A percentile compares a stretch with the other conserved stretches of the same genome.
Conservation (phyloP, 2,329 filamentous ascomycete genomes). For the Fusarium buharicum region DNA sequence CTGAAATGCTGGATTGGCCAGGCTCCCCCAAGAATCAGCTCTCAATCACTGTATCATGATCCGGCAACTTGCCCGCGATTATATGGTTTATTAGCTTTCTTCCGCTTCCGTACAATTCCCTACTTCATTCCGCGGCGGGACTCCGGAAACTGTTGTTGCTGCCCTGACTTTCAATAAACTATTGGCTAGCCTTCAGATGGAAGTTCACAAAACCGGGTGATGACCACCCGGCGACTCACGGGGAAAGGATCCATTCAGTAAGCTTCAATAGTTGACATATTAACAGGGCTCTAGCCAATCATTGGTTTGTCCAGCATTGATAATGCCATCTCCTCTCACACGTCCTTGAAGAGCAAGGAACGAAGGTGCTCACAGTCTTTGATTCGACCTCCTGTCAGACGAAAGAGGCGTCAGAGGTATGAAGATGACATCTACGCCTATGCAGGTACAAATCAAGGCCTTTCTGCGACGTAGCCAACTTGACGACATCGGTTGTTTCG, state of each 20-base stretch:
- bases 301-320: neutral
- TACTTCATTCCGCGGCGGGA: neutral
- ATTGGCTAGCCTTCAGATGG: neutral
- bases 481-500: neutral
- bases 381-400: neutral
- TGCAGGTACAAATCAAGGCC: neutral
- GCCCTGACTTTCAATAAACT: constrained; percentile 1
- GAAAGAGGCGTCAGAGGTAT: neutral
- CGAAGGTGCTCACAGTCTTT: neutral
- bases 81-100: constrained; percentile 9
- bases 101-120: constrained; percentile 16
- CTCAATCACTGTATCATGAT: neutral
- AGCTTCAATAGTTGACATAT: constrained; percentile 4
- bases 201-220: neutral
- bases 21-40: neutral
- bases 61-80: neutral
- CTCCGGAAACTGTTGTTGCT: neutral
- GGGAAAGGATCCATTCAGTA: neutral
- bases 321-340: neutral
- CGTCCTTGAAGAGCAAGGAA: neutral
- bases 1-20: neutral
- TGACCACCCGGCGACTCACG: constrained; percentile 15
- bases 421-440: neutral
- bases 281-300: neutral
- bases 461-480: neutral